Conservation (phyloP, 495 filamentous ascomycete genomes). For the Aspergillus sclerotioniger region DNA sequence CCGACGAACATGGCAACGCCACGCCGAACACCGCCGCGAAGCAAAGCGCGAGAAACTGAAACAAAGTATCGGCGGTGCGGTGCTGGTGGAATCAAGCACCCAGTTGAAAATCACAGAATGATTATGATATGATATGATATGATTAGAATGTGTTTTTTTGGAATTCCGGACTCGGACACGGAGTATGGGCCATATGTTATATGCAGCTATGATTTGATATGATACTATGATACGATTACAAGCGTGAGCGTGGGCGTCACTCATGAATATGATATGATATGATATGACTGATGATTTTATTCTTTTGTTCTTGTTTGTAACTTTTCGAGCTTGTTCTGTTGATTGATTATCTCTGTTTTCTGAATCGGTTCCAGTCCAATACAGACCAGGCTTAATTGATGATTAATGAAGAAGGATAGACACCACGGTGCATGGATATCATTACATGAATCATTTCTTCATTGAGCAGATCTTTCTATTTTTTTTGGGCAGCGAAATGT, state of each 20-base stretch:
- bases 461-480: too few species aligned
- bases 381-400: too few species aligned
- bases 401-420: constrained; percentile 2
- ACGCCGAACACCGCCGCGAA: constrained; percentile 55
- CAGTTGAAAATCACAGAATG: constrained; percentile 8
- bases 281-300: constrained; percentile 19
- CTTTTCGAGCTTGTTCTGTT: background rate
- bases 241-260: too few species aligned
- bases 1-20: constrained; percentile 57
- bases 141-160: background rate
- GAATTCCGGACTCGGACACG: too few species aligned
- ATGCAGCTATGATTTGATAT: constrained; percentile 10
- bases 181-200: constrained; percentile 1
- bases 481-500: too few species aligned
- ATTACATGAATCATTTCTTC: too few species aligned
- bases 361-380: constrained; percentile 4
- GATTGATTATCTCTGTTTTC: constrained; percentile 11
- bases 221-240: background rate
- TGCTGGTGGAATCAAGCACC: constrained; percentile 35
- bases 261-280: constrained; percentile 17
- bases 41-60: constrained; percentile 63
- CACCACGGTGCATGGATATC: too few species aligned
- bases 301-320: background rate
- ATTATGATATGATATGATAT: constrained; percentile 9
- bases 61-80: constrained; percentile 58